Evolutionary conservation across 805 yeast species (phyloP), one percentile per base, ranked within the genome.

Genomic region (Priceomyces haplophilus): DNA sequence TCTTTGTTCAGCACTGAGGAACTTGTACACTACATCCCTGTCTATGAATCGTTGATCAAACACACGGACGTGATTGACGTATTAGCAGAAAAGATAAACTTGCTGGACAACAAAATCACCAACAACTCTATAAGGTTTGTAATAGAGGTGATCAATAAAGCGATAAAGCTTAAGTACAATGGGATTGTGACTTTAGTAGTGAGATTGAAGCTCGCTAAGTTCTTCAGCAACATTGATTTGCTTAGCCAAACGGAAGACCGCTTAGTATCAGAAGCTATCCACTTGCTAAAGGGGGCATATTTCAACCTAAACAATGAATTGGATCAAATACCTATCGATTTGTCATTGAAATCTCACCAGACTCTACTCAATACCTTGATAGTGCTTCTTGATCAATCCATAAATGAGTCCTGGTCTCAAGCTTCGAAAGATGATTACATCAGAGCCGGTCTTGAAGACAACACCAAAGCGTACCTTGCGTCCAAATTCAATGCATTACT

Each of bases 401-500:
- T 73, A 38, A 66, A 68, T 49, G 76, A 69, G 47, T 61, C 62
- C 44, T 76, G 74, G 21, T 60, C 69, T 6, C 64, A 65, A 10
- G 72, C 76, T 3, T 61, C 72, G 10, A 48, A 64, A 3, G 73
- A 69, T 40, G 79, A 74, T 42, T 75, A 65, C 40, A 55, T 63
- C 8, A 71, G 65, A 45, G 75, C 78, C 10, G 80, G 79, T 1
- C 67, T 75, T 43, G 66, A 77, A 7, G 64, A 64, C 11, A 61
- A 72, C 46, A 79, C 80, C 1, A 54, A 55, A 23, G 56, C 62
- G 20, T 72, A 67, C 45, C 72, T 78, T 3, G 55, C 64, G 17
- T 68, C 67, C 3, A 65, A 73, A 41, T 78, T 72, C 53, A 58
- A 79, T 4, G 59, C 80, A 18, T 64, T 79, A 37, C 72, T 76